Evolutionary conservation across 1,284 basidiomycete genomes (phyloP).

Genomic region (Tilletiaria anomala): DNA sequence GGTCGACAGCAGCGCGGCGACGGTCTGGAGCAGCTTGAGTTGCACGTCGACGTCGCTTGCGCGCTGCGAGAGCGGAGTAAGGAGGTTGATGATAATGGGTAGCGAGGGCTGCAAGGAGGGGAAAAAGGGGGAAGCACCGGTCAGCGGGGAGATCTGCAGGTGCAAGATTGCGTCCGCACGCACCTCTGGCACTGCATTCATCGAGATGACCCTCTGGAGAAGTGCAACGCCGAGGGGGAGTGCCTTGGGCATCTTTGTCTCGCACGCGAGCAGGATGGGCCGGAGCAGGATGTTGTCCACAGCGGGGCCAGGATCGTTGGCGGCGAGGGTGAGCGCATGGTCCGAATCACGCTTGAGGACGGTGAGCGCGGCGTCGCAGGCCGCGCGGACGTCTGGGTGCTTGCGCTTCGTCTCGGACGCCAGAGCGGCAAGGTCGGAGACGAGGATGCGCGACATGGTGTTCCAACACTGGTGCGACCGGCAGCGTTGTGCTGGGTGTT

Average conservation of each 20-base stretch:
- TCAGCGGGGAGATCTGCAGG: not conserved
- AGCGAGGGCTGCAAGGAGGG: constrained; percentile 1
- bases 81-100: constrained; percentile 16
- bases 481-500: too few species aligned
- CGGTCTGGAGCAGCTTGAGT: constrained; percentile 35
- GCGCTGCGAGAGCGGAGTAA: constrained; percentile 10
- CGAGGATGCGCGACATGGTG: constrained; percentile 28
- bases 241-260: constrained; percentile 83
- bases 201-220: constrained; percentile 73
- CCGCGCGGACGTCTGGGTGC: constrained; percentile 31
- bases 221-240: constrained; percentile 80
- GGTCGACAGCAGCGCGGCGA: constrained; percentile 22
- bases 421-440: constrained; percentile 29
- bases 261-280: constrained; percentile 85
- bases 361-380: constrained; percentile 19
- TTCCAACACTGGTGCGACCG: too few species aligned
- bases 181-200: constrained; percentile 60
- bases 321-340: constrained; percentile 5
- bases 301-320: not conserved
- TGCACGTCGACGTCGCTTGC: constrained; percentile 34
- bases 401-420: constrained; percentile 32
- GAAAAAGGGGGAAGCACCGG: not conserved
- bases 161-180: constrained; percentile 8
- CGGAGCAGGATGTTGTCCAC: constrained; percentile 56
- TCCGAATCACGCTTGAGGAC: constrained; percentile 18